Conservation (phyloP, 257 asterid genomes). For the Nicotiana paniculata region DNA sequence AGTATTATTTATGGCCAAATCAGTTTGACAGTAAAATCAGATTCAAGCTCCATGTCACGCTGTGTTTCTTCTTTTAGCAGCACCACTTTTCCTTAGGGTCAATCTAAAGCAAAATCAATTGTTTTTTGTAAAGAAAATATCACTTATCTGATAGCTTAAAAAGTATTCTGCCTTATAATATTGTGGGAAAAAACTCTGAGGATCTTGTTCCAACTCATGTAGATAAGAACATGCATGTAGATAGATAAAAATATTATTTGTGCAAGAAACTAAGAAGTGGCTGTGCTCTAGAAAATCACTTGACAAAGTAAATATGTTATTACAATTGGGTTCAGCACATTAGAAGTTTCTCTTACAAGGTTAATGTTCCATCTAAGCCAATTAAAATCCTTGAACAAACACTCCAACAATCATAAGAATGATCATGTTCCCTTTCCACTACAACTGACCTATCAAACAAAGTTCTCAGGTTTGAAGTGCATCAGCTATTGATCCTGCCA, state of each 20-base stretch:
- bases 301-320: not conserved
- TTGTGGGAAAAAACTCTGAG: not conserved
- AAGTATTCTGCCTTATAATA: not conserved
- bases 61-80: not conserved
- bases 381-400: not conserved
- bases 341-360: not conserved
- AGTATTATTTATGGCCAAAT: no score
- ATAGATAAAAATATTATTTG: not conserved
- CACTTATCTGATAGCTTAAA: not conserved
- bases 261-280: not conserved
- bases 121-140: not conserved
- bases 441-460: not conserved
- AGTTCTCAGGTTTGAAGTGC: slow-evolving; percentile 68
- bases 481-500: slow-evolving; percentile 85
- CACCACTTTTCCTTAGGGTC: not conserved
- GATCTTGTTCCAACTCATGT: not conserved
- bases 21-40: not conserved
- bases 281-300: not conserved
- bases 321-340: not conserved
- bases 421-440: not conserved
- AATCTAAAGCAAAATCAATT: not conserved
- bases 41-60: not conserved
- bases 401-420: not conserved
- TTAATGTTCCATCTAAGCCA: not conserved
- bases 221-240: not conserved